phyloP scores from a whole-genome alignment of 129 eudicot genomes.

The Kitagawia praeruptora region DNA sequence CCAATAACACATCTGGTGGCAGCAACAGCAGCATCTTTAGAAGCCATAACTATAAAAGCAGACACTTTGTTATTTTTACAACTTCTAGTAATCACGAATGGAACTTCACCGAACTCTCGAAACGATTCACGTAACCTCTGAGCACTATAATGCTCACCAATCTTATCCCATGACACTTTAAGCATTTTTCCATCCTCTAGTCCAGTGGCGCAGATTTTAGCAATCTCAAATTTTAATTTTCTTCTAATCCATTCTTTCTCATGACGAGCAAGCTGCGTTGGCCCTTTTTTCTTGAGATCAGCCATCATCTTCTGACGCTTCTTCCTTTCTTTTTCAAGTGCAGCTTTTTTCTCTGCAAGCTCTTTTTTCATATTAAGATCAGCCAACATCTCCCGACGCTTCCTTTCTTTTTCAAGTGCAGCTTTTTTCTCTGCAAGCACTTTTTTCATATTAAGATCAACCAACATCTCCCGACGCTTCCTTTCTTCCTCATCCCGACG shows the following conservation, averaged over 20 bases:
- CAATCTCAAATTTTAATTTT: background rate
- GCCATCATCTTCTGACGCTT: background rate
- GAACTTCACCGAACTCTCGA: background rate
- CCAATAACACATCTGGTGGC: background rate
- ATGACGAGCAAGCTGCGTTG: too few relatives aligned
- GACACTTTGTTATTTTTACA: background rate
- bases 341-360: too few relatives aligned
- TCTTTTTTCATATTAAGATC: too few relatives aligned
- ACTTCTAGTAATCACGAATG: background rate
- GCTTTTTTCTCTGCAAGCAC: too few relatives aligned
- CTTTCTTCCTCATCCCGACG: too few relatives aligned
- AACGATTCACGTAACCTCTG: background rate
- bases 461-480: too few relatives aligned
- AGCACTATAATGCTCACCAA: background rate
- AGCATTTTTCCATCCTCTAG: background rate
- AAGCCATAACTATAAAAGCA: background rate
- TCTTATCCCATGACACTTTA: conserved; percentile 1
- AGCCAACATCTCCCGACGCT: too few relatives aligned
- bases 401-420: too few relatives aligned
- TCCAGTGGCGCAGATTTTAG: background rate
- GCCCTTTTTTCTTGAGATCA: background rate
- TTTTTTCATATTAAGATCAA: too few relatives aligned
- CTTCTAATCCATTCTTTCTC: too few relatives aligned
- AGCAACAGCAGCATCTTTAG: conserved; percentile 2
- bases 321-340: background rate